Evolutionary conservation across 805 yeast species (phyloP), one percentile per base, ranked within the genome.

Genomic region (Candida parachauliodes): DNA sequence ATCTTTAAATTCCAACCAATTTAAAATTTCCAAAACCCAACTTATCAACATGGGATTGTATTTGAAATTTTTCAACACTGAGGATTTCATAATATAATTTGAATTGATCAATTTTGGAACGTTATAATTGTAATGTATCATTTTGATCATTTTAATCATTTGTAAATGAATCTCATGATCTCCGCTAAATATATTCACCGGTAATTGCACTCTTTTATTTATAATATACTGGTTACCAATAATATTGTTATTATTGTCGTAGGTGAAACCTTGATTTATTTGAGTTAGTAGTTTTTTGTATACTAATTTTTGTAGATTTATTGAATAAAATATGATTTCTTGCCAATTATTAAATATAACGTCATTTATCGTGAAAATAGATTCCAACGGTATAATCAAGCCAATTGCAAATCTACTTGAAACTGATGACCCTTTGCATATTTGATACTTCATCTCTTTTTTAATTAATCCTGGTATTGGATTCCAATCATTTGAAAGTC

Each of bases 1-100:
- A 43, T 76, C 81, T 47, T 76, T 76, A 46, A 70, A 65, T 47
- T 75, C 79, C 14, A 76, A 52, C 82, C 82, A 76, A 24, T 74
- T 64, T 14, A 74, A 57, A 2, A 75, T 63, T 36, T 72, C 76
- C 21, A 70, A 59, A 0, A 74, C 72, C 82, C 82, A 76, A 40
- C 69, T 69, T 14, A 71, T 49, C 28, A 76, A 47, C 31, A 65
- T 58, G 19, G 67, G 57, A 43, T 65, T 61, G 22, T 61, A 52
- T 31, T 43, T 42, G 4, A 50, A 33, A 2, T 42, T 35, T 8
- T 37, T 29, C n/a, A 35, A 22, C 11, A 45, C 25, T 10, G 8
- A 19, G 5, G 54, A 40, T 27, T 59, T 52, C 44, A 68, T 64
- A 10, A 75, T 48, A 8, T 68, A 59, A 40, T 65, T 59, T 12